These are phyloP conservation scores for Benincasa hispida DNA, from an alignment of 306 rosid species.

Conservation along the genomic window DNA sequence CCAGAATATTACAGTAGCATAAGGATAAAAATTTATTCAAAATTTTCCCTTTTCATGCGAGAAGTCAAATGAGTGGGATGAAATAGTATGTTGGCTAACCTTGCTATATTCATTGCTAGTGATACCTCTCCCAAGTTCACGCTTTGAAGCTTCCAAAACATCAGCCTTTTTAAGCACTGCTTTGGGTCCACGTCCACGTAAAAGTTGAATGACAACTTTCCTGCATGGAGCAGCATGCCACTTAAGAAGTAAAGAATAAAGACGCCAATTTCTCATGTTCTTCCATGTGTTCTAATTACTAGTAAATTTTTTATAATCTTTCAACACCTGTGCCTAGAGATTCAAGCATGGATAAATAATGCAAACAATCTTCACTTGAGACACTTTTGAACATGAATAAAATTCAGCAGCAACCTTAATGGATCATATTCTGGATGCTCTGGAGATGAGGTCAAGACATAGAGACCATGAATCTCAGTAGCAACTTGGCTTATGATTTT, in stretches of 20 bases:
- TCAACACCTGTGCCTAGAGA: not conserved
- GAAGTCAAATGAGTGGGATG: not conserved
- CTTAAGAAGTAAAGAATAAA: not conserved
- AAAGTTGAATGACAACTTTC: conserved; percentile 65
- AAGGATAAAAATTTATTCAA: not conserved
- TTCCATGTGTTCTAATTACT: not conserved
- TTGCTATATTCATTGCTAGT: conserved; percentile 49
- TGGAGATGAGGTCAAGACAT: conserved; percentile 51
- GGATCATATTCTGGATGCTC: conserved; percentile 51
- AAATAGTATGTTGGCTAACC: conserved; percentile 30
- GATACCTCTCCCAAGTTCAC: conserved; percentile 45
- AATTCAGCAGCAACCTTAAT: conserved; percentile 39
- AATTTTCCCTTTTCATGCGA: not conserved
- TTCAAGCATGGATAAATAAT: not conserved
- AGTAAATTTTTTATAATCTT: not conserved
- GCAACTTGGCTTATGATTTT: conserved; percentile 53
- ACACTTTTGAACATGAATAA: not conserved
- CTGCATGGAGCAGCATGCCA: conserved; percentile 30
- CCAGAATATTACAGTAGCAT: not conserved
- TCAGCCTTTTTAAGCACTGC: conserved; percentile 63
- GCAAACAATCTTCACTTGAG: not conserved
- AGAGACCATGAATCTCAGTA: conserved; percentile 48
- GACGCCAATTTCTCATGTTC: not conserved
- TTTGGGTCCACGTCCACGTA: conserved; percentile 43
- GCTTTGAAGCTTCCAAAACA: conserved; percentile 52